A percentile compares a stretch with the other conserved stretches of the same genome.
Conservation (phyloP, 73 alveolate genomes). For the Blepharisma japonicum region DNA sequence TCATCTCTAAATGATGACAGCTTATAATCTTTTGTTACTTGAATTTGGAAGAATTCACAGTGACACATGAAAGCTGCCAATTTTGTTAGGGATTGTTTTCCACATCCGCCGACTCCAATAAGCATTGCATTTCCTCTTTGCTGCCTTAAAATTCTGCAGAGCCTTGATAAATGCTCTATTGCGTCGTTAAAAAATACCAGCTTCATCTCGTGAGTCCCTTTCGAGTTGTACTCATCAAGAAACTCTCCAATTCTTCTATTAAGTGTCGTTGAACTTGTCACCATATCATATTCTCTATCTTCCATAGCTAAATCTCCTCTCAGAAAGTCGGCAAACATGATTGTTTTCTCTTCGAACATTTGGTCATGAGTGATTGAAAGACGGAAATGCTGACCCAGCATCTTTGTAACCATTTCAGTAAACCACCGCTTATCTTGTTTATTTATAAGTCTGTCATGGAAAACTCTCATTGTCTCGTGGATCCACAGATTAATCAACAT, state of each 20-base stretch:
- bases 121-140: constrained; percentile 98
- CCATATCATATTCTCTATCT: constrained; percentile 91
- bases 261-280: constrained; percentile 73
- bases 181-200: constrained; percentile 84
- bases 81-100: constrained; percentile 84
- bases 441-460: constrained; percentile 97
- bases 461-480: constrained; percentile 98
- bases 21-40: constrained; percentile 95
- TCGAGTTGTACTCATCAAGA: constrained; percentile 93
- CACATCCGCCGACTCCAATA: constrained; percentile 91
- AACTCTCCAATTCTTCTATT: constrained; percentile 52
- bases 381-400: constrained; percentile 64
- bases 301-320: constrained; percentile 90
- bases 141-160: constrained; percentile 91
- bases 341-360: constrained; percentile 69
- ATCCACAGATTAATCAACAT: constrained; percentile 90
- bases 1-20: constrained; percentile 98
- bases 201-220: constrained; percentile 87
- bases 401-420: constrained; percentile 67
- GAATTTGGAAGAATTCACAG: constrained; percentile 81
- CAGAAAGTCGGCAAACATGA: constrained; percentile 93
- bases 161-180: constrained; percentile 90
- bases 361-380: constrained; percentile 82
- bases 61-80: constrained; percentile 69
- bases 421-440: constrained; percentile 93